Base-by-base conservation (phyloP, 768 basidiomycete genomes). In the Erythrobasidium yunnanense region DNA sequence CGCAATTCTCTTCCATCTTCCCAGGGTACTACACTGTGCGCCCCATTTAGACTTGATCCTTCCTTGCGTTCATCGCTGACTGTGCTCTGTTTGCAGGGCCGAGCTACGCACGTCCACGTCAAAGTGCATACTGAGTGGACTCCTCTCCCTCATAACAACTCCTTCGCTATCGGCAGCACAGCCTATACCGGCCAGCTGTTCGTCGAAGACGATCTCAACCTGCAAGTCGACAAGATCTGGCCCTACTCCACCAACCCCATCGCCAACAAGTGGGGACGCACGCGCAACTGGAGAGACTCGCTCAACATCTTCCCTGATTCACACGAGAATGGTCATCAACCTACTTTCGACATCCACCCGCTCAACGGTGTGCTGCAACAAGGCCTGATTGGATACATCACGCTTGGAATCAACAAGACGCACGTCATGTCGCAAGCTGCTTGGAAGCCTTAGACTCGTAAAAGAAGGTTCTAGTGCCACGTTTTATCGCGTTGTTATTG, bases 261-360 rank as follows among this genome's bases (percentile, higher is more conserved):
- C 70, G 51, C 52, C 32, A 57, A 66, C 38, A 71, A 70, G 65
- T 70, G 74, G 69, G 74, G 74, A 17, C 71, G 75, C 29, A 76
- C 75, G 5, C 68, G 75, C 58, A 76, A 76, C 75, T 76, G 75
- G 75, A 68, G n/a, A 50, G 75, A 76, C 70, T 73, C 72, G 67
- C 71, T 76, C 49, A 60, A 71, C 50, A 75, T 76, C 67, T 76
- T 73, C 69, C 68, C 69, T 22, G 74, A 75, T 54, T 71, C 73
- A 52, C 73, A 74, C 67, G 62, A 56, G 27, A 73, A 73, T 55
- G 74, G 73, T 30, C 71, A 75, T 70, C 68, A 73, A 38, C 71
- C 73, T 30, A 74, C 72, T 56, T 75, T 75, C 45, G 73, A 76
- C 45, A 55, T 75, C 22, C 68, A 73, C 32, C 74, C 71, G 63